phyloP scores from a whole-genome alignment of 148 eudicot genomes.

The Drosera capensis region DNA sequence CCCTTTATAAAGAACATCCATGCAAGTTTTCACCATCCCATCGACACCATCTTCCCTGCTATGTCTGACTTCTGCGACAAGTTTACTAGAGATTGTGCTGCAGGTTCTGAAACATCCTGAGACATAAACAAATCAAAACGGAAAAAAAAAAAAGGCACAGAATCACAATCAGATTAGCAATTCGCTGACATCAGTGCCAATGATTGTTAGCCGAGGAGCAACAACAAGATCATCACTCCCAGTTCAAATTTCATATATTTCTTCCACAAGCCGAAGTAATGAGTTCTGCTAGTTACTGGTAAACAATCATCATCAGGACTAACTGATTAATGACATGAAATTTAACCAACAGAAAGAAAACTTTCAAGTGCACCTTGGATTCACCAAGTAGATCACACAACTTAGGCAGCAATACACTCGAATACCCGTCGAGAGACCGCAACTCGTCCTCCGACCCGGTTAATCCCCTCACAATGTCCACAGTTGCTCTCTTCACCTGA shows the following conservation, averaged over 20 bases:
- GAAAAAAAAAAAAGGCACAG: too few species aligned
- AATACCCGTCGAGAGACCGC: slow-evolving; percentile 44
- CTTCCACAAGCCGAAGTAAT: too few species aligned
- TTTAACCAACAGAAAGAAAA: not conserved
- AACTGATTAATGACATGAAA: too few species aligned
- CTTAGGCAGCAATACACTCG: slow-evolving; percentile 34
- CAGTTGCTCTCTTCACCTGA: slow-evolving; percentile 80
- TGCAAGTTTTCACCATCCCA: slow-evolving; percentile 34
- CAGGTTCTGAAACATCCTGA: slow-evolving; percentile 92
- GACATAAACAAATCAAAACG: too few species aligned
- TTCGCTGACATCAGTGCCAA: too few species aligned
- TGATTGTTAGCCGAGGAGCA: too few species aligned
- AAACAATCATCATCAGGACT: too few species aligned
- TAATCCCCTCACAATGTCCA: slow-evolving; percentile 73
- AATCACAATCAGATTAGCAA: too few species aligned
- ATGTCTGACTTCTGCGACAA: slow-evolving; percentile 61
- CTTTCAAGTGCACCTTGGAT: slow-evolving; percentile 37
- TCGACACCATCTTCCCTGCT: slow-evolving; percentile 64
- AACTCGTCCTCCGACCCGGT: slow-evolving; percentile 90
- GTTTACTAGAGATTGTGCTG: slow-evolving; percentile 79
- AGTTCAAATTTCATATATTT: too few species aligned
- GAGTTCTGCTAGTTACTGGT: too few species aligned
- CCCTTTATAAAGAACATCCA: slow-evolving; percentile 66
- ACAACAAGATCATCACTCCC: too few species aligned
- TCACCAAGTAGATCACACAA: slow-evolving; percentile 50